These are phyloP conservation scores for Scleromitrula shiraiana DNA, from an alignment of 2,329 filamentous ascomycete species.

Conservation along the genomic window DNA sequence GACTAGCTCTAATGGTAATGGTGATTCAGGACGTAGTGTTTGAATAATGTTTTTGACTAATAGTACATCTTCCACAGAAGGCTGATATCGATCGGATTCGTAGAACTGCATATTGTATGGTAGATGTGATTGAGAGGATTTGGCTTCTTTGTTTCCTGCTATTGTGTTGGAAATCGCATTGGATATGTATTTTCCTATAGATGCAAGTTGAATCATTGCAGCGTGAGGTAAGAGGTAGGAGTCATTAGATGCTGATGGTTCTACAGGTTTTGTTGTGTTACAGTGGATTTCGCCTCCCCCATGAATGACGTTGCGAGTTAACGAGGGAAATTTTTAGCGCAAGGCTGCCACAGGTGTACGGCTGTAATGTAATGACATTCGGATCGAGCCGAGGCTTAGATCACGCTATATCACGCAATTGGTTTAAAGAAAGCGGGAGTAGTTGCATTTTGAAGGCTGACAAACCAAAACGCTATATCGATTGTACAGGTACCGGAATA, in stretches of 20 bases:
- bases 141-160: not conserved
- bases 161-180: conserved; percentile 3
- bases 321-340: too few species aligned
- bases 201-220: not conserved
- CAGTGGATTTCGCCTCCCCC: not conserved
- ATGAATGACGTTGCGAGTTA: too few species aligned
- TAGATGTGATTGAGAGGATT: not conserved
- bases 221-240: not conserved
- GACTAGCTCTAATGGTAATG: conserved; percentile 47
- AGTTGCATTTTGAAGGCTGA: conserved; percentile 8
- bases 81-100: conserved; percentile 23
- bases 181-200: not conserved
- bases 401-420: conserved; percentile 17
- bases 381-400: not conserved
- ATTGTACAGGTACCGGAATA: not conserved
- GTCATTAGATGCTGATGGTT: not conserved
- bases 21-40: conserved; percentile 33
- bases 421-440: conserved; percentile 4
- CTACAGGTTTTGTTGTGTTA: not conserved
- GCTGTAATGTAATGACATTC: not conserved
- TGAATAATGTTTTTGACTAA: conserved; percentile 37
- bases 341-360: too few species aligned
- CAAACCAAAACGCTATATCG: conserved; percentile 9
- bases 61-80: conserved; percentile 41
- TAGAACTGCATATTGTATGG: conserved; percentile 7